Conservation (phyloP, 225 moss, liverwort and hornwort species). For the Ulota crispa region DNA sequence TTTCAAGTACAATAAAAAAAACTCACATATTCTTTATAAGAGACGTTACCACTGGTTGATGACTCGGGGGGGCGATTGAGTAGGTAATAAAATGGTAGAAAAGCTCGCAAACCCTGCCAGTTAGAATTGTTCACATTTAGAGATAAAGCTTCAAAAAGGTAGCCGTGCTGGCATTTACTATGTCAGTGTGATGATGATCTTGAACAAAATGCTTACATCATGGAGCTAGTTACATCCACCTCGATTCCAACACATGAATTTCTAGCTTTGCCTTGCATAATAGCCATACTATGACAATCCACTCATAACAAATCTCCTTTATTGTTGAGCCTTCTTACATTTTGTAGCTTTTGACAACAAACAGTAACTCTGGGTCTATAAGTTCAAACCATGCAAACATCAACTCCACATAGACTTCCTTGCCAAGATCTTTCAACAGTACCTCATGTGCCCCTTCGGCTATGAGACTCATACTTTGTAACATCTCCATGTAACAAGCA, state of each 20-base stretch:
- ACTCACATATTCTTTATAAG: conserved; percentile 46
- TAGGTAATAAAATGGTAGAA: conserved; percentile 50
- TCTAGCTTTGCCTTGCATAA: no score
- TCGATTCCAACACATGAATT: not conserved
- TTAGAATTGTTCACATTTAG: not conserved
- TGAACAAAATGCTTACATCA: not conserved
- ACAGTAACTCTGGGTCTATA: not conserved
- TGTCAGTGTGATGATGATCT: conserved; percentile 4
- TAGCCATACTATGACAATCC: not conserved
- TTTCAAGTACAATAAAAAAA: not conserved
- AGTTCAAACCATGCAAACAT: not conserved
- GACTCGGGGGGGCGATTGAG: conserved; percentile 32
- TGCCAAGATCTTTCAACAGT: not conserved
- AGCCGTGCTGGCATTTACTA: not conserved
- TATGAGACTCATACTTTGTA: not conserved
- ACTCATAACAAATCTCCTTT: not conserved
- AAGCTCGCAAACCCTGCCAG: conserved; percentile 57
- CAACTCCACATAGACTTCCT: not conserved
- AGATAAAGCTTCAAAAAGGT: not conserved
- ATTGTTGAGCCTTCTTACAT: no score
- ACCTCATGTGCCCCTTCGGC: not conserved
- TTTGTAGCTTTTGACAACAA: not conserved
- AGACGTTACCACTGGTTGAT: conserved; percentile 16
- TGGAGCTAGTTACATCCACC: not conserved
- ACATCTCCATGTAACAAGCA: not conserved